phyloP scores from a whole-genome alignment of 345 rosid genomes.

The Arabidopsis suecica region DNA sequence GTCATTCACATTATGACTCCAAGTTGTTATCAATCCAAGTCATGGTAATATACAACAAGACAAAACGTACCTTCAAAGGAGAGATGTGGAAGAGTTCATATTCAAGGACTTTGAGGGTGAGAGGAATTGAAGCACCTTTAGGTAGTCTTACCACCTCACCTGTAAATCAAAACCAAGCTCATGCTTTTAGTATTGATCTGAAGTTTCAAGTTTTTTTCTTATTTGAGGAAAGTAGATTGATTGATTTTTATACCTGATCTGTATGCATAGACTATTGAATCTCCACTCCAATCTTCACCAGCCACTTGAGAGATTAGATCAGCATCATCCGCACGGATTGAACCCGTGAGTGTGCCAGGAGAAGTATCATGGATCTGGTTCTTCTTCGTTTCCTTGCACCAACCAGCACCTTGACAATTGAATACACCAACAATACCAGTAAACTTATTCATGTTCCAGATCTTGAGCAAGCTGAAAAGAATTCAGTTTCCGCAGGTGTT shows the following conservation, averaged over 20 bases:
- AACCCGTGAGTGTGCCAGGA: constrained; percentile 80
- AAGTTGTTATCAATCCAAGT: neutral
- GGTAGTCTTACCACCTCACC: constrained; percentile 81
- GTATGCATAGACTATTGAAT: constrained; percentile 66
- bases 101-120: constrained; percentile 81
- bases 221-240: neutral
- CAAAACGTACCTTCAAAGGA: constrained; percentile 64
- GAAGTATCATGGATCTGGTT: constrained; percentile 81
- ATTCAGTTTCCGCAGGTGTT: neutral
- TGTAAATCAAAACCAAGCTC: constrained; percentile 38
- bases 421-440: constrained; percentile 89
- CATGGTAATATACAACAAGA: neutral
- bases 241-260: constrained; percentile 64
- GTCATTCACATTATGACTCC: constrained; percentile 25
- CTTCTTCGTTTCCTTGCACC: constrained; percentile 87
- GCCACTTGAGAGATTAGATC: constrained; percentile 73
- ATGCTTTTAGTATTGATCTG: neutral
- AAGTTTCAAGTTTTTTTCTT: constrained; percentile 1
- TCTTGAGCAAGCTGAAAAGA: constrained; percentile 68
- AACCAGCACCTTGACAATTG: constrained; percentile 99
- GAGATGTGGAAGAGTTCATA: constrained; percentile 90
- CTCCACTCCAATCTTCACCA: constrained; percentile 80
- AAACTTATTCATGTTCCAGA: constrained; percentile 89
- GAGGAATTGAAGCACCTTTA: constrained; percentile 75
- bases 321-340: constrained; percentile 73